Conservation (phyloP, 306 rosid genomes). For the Castanea mollissima region DNA sequence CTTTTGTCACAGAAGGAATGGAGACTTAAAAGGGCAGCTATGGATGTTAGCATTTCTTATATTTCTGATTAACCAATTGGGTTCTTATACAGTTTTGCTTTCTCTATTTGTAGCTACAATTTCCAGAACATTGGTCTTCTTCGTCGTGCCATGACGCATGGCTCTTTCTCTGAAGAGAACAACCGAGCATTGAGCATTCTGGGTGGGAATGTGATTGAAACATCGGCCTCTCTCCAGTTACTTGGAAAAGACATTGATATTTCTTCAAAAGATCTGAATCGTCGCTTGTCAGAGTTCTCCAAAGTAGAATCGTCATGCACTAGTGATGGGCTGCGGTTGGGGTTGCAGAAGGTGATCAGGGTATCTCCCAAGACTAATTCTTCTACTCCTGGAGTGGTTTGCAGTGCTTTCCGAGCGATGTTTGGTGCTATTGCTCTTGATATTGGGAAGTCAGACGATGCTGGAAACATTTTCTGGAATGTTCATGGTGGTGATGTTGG, state of each 20-base stretch:
- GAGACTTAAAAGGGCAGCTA: too few relatives aligned
- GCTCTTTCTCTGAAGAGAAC: conserved; percentile 81
- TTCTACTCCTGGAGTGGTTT: conserved; percentile 51
- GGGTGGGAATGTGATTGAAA: conserved; percentile 48
- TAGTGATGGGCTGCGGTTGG: conserved; percentile 38
- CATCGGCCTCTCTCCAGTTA: conserved; percentile 30
- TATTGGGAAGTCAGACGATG: conserved; percentile 37
- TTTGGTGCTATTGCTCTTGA: conserved; percentile 75
- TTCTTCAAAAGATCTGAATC: conserved; percentile 46
- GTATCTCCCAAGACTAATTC: conserved; percentile 65
- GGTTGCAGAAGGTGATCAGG: conserved; percentile 56
- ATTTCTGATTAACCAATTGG: not conserved
- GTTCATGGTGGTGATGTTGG: conserved; percentile 47
- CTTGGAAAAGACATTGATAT: conserved; percentile 49
- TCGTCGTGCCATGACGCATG: conserved; percentile 78
- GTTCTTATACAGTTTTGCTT: not conserved
- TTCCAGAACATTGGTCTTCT: conserved; percentile 50
- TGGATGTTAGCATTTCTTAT: not conserved
- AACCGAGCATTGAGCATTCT: conserved; percentile 60
- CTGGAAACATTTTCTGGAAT: conserved; percentile 53
- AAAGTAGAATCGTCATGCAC: conserved; percentile 56
- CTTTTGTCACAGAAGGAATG: too few relatives aligned
- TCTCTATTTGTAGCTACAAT: conserved; percentile 35
- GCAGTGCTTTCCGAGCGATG: conserved; percentile 71
- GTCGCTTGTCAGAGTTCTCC: conserved; percentile 34